Conservation (phyloP, 2,329 filamentous ascomycete genomes). For the Penicillium rolfsii region DNA sequence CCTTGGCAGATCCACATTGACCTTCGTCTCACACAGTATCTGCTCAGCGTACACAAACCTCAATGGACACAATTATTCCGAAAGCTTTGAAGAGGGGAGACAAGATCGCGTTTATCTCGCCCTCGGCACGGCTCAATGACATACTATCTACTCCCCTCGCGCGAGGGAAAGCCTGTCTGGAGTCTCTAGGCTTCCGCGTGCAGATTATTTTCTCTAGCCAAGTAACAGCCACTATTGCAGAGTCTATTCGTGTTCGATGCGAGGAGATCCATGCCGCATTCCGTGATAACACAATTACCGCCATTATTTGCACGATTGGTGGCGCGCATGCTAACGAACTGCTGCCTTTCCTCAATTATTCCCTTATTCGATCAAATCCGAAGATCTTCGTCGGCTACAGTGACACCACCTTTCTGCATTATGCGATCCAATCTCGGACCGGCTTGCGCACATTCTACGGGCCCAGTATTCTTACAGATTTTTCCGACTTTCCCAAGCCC, state of each 20-base stretch:
- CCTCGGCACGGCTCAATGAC: constrained; percentile 33
- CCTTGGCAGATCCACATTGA: too few species aligned
- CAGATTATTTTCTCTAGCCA: neutral
- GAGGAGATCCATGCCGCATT: neutral
- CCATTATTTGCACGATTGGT: constrained; percentile 35
- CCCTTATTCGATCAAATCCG: constrained; percentile 32
- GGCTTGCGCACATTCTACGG: constrained; percentile 36
- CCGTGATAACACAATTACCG: constrained; percentile 24
- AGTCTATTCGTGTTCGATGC: neutral
- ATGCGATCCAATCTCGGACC: constrained; percentile 27
- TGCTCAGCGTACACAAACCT: too few species aligned
- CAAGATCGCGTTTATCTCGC: constrained; percentile 37
- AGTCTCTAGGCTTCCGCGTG: neutral
- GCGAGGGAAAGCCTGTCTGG: neutral
- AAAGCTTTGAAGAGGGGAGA: constrained; percentile 28
- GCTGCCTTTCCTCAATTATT: constrained; percentile 33
- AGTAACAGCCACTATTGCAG: neutral
- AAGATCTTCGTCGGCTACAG: constrained; percentile 40
- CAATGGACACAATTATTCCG: constrained; percentile 11
- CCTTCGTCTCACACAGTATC: too few species aligned
- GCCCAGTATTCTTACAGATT: constrained; percentile 30
- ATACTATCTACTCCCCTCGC: constrained; percentile 24
- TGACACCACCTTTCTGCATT: constrained; percentile 36
- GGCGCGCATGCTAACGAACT: constrained; percentile 33
- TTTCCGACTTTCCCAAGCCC: constrained; percentile 23